Evolutionary conservation across 2,329 filamentous ascomycete genomes (phyloP).

Genomic region (Penicillium sclerotigenum): DNA sequence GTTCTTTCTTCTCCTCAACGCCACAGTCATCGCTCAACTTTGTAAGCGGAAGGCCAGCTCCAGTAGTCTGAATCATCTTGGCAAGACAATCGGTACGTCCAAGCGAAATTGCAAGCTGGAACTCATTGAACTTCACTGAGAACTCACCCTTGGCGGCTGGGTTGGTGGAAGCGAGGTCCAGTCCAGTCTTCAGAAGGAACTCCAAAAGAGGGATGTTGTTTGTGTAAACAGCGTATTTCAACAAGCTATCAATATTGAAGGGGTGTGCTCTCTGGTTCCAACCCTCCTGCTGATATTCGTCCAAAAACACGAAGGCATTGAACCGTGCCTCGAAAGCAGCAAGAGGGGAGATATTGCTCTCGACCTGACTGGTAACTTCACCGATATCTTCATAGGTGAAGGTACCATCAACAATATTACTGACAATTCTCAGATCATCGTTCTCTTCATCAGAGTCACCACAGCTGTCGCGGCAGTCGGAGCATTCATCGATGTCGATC

Average conservation of each 20-base stretch:
- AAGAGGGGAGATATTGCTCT: constrained; percentile 59
- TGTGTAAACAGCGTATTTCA: constrained; percentile 49
- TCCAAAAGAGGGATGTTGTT: constrained; percentile 56
- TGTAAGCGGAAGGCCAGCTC: constrained; percentile 67
- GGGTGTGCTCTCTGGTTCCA: background rate
- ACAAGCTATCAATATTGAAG: constrained; percentile 14
- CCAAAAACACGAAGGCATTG: constrained; percentile 28
- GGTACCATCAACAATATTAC: constrained; percentile 60
- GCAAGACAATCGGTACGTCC: constrained; percentile 40
- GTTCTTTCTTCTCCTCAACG: constrained; percentile 60
- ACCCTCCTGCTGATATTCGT: background rate
- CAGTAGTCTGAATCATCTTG: constrained; percentile 63
- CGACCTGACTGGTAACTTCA: constrained; percentile 64
- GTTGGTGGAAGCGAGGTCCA: constrained; percentile 16
- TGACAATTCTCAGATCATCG: constrained; percentile 29
- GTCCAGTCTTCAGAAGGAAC: constrained; percentile 56
- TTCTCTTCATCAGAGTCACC: constrained; percentile 30
- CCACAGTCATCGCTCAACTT: constrained; percentile 64
- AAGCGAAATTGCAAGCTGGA: constrained; percentile 44
- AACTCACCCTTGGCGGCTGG: constrained; percentile 1
- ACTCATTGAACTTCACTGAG: constrained; percentile 20
- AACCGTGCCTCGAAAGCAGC: constrained; percentile 48
- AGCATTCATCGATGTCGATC: constrained; percentile 28
- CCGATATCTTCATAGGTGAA: constrained; percentile 77
- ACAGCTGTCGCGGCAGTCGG: constrained; percentile 29